Conservation (phyloP, 805 yeast species). For the Wickerhamomyces alni region DNA sequence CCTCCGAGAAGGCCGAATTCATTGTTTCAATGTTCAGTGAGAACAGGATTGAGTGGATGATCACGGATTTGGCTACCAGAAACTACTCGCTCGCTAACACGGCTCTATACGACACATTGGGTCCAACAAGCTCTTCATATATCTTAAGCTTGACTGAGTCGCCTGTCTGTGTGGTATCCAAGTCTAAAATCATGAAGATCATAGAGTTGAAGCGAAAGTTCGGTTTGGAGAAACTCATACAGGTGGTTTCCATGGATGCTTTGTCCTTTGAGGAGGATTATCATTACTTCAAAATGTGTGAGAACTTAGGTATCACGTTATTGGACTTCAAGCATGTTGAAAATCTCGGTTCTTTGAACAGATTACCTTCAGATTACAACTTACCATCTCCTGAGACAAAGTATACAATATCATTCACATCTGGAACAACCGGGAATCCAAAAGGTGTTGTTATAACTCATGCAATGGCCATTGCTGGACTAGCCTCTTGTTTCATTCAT, state of each 20-base stretch:
- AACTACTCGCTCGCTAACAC: conserved; percentile 35
- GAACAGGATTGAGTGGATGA: conserved; percentile 58
- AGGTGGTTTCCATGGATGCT: conserved; percentile 43
- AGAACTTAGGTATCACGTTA: conserved; percentile 27
- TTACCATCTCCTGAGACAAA: conserved; percentile 32
- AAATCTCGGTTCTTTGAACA: conserved; percentile 29
- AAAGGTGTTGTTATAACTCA: conserved; percentile 54
- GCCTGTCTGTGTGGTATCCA: conserved; percentile 44
- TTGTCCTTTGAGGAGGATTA: conserved; percentile 23
- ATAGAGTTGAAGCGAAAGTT: conserved; percentile 32
- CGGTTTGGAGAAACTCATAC: conserved; percentile 28
- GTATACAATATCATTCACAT: conserved; percentile 55
- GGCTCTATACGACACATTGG: conserved; percentile 39
- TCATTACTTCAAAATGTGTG: conserved; percentile 16
- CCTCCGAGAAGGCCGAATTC: conserved; percentile 25
- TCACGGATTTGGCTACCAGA: conserved; percentile 50
- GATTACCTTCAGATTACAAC: conserved; percentile 22
- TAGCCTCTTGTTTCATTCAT: conserved; percentile 20
- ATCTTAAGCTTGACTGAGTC: conserved; percentile 45
- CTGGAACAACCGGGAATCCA: conserved; percentile 64
- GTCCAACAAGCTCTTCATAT: conserved; percentile 45
- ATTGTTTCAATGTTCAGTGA: conserved; percentile 47
- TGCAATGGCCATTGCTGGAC: conserved; percentile 34
- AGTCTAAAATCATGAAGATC: conserved; percentile 36
- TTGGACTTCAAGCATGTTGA: conserved; percentile 28